phyloP scores from a whole-genome alignment of 2,329 filamentous ascomycete species.

The Penicillium sclerotiorum region DNA sequence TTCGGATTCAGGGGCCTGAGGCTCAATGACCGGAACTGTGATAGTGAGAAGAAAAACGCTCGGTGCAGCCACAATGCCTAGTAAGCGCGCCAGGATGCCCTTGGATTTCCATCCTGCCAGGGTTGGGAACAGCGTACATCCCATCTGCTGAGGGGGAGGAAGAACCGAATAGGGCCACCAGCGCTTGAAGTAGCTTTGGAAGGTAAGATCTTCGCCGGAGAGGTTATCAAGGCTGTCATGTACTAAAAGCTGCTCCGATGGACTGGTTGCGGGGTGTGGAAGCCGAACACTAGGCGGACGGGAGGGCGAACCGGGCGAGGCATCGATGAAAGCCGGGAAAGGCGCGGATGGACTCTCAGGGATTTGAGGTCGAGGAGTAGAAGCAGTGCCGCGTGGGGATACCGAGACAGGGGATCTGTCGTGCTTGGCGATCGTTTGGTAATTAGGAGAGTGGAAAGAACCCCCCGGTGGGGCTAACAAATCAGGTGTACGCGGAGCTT shows the following conservation, averaged over 20 bases:
- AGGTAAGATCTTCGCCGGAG: slow-evolving; percentile 44
- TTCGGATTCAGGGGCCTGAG: slow-evolving; percentile 56
- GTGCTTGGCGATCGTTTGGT: slow-evolving; percentile 27
- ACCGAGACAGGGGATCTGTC: slow-evolving; percentile 30
- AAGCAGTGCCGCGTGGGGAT: slow-evolving; percentile 32
- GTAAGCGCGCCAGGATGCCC: slow-evolving; percentile 76
- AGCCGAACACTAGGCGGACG: slow-evolving; percentile 60
- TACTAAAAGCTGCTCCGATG: slow-evolving; percentile 30
- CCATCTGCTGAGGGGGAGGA: slow-evolving; percentile 70
- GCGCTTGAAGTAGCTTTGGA: slow-evolving; percentile 48
- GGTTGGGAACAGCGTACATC: slow-evolving; percentile 82
- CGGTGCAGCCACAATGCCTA: slow-evolving; percentile 82
- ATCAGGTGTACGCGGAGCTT: slow-evolving; percentile 36
- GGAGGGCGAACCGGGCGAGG: slow-evolving; percentile 49
- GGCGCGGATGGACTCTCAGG: slow-evolving; percentile 55
- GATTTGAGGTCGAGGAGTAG: slow-evolving; percentile 12
- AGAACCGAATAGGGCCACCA: slow-evolving; percentile 84
- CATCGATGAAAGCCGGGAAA: slow-evolving; percentile 71
- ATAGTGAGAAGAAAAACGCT: slow-evolving; percentile 88
- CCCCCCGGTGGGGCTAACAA: slow-evolving; percentile 49
- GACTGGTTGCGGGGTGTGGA: slow-evolving; percentile 48
- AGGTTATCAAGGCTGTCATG: slow-evolving; percentile 33
- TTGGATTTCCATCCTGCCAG: slow-evolving; percentile 81
- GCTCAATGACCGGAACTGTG: slow-evolving; percentile 88
- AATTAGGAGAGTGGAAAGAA: slow-evolving; percentile 42